Percentiles rank a stretch among this genome's conserved stretches.
These are phyloP conservation scores for Haplosporangium gracile DNA, from an alignment of 192 early-diverging fungal species.

Conservation along the genomic window DNA sequence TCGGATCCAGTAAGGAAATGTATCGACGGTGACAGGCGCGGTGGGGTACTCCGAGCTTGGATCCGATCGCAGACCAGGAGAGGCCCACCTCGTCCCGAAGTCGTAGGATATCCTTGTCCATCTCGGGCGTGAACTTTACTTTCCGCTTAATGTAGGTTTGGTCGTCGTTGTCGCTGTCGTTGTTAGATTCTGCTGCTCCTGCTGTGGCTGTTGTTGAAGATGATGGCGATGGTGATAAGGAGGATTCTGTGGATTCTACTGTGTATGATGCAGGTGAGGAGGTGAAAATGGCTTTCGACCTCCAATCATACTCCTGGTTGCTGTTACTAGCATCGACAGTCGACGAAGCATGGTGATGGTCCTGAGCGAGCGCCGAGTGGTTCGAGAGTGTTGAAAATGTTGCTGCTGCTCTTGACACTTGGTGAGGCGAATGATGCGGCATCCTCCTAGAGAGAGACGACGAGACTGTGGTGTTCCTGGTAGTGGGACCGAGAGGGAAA, in stretches of 20 bases:
- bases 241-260: background rate
- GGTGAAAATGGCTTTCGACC: background rate
- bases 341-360: background rate
- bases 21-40: constrained; percentile 47
- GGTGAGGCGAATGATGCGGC: background rate
- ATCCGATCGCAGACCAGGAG: constrained; percentile 40
- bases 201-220: background rate
- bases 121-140: constrained; percentile 36
- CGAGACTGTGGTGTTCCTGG: background rate
- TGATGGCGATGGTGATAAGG: background rate
- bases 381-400: background rate
- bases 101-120: constrained; percentile 24
- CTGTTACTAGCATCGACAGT: background rate
- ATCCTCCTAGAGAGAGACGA: background rate
- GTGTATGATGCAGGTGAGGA: background rate
- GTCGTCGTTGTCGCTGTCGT: background rate
- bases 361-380: constrained; percentile 6
- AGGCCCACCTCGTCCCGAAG: background rate
- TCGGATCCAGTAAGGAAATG: constrained; percentile 8
- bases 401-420: background rate
- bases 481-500: background rate
- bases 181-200: background rate
- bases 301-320: background rate
- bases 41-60: constrained; percentile 20
- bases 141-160: constrained; percentile 1